phyloP scores from a whole-genome alignment of 139 green algal genomes.

The Closterium sp. region DNA sequence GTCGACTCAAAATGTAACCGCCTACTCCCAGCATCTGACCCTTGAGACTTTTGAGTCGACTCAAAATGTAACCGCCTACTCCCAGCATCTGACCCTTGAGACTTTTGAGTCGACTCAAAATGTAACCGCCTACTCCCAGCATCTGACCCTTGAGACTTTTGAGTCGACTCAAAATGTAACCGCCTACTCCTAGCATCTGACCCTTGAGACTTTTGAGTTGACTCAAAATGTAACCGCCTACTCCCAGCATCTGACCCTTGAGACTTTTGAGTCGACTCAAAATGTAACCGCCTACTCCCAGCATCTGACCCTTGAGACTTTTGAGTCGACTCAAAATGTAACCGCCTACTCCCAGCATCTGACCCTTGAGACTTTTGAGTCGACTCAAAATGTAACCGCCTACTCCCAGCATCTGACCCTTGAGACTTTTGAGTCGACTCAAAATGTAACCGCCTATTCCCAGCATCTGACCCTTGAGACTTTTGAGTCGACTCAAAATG shows the following conservation, averaged over 20 bases:
- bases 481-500: too few species aligned
- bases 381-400: not conserved
- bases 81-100: not conserved
- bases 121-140: not conserved
- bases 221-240: not conserved
- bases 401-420: not conserved
- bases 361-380: conserved; percentile 6
- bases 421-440: conserved; percentile 23
- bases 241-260: not conserved
- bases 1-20: too few species aligned
- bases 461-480: not conserved
- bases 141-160: not conserved
- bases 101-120: too few species aligned
- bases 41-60: conserved; percentile 15
- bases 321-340: too few species aligned
- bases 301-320: not conserved
- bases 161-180: too few species aligned
- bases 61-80: not conserved
- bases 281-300: not conserved
- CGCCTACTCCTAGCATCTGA: not conserved
- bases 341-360: not conserved
- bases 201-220: conserved; percentile 11
- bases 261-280: conserved; percentile 24
- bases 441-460: not conserved
- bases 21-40: not conserved